Evolutionary conservation across 1,284 basidiomycete species (phyloP).

Genomic region (Mrakiaceae sp.): DNA sequence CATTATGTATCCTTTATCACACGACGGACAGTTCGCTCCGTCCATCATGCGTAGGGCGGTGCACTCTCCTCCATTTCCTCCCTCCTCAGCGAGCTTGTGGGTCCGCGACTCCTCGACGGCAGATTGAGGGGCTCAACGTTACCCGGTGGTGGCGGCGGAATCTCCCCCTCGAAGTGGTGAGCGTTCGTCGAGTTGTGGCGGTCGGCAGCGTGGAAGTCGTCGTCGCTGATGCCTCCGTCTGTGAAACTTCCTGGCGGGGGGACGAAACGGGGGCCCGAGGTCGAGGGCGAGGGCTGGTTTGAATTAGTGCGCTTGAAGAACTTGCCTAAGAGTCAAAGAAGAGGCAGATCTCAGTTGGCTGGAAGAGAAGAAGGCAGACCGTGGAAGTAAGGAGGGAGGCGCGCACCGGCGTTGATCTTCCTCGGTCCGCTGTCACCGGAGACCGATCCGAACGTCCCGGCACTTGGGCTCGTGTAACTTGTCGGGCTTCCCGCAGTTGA

Average conservation of each 20-base stretch:
- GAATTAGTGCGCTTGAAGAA: background rate
- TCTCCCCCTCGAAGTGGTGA: background rate
- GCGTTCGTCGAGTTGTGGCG: background rate
- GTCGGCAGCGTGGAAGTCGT: background rate
- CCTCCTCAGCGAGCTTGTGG: background rate
- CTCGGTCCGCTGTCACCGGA: background rate
- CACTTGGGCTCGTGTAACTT: background rate
- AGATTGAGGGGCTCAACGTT: too few relatives aligned
- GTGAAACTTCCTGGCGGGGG: background rate
- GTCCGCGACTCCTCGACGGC: background rate
- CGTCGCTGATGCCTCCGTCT: background rate
- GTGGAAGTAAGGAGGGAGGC: too few relatives aligned
- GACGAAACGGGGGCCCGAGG: background rate
- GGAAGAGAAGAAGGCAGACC: too few relatives aligned
- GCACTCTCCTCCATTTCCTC: background rate
- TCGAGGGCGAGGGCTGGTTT: too few relatives aligned
- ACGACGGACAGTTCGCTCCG: too few relatives aligned
- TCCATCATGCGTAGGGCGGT: background rate
- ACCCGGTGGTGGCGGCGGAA: background rate
- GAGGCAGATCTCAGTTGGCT: too few relatives aligned
- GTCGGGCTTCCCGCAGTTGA: background rate
- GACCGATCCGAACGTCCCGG: background rate
- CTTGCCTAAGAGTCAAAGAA: too few relatives aligned
- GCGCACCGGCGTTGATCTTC: constrained; percentile 16
- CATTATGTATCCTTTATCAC: too few relatives aligned